phyloP scores from a whole-genome alignment of 208 protist genomes.

The Hexamita inflata region DNA sequence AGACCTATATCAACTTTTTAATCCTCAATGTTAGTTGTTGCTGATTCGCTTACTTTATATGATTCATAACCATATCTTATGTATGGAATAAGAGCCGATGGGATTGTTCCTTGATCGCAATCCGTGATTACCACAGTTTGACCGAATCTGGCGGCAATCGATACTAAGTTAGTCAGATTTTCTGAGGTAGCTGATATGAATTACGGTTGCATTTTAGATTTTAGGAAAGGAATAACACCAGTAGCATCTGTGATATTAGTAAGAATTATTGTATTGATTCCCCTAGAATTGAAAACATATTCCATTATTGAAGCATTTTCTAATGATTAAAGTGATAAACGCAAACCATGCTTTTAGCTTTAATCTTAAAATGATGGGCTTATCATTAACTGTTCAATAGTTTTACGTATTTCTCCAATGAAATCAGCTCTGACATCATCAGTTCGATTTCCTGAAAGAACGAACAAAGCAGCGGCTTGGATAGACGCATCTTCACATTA shows the following conservation, averaged over 20 bases:
- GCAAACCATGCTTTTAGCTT: no score
- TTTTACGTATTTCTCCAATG: no score
- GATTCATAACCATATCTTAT: neutral
- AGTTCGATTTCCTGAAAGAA: neutral
- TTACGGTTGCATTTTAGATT: no score
- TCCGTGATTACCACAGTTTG: conserved; percentile 9
- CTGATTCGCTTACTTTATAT: no score
- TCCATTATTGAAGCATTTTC: no score
- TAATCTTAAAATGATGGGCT: no score
- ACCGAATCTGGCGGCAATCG: conserved; percentile 16
- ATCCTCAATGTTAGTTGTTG: no score
- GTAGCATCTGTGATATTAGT: conserved; percentile 9
- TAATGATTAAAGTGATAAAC: no score
- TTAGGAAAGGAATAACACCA: neutral
- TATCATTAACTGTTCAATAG: no score
- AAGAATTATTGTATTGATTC: neutral
- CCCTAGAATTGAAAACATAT: neutral
- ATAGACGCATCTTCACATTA: neutral
- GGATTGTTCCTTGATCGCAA: conserved; percentile 8
- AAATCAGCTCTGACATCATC: conserved; percentile 5
- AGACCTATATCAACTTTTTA: no score
- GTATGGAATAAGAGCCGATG: conserved; percentile 3
- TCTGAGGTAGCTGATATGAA: conserved; percentile 6
- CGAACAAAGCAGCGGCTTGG: neutral
- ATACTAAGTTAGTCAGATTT: neutral